Conservation (phyloP, 164 flowering plant species). For the Liquidambar formosana region DNA sequence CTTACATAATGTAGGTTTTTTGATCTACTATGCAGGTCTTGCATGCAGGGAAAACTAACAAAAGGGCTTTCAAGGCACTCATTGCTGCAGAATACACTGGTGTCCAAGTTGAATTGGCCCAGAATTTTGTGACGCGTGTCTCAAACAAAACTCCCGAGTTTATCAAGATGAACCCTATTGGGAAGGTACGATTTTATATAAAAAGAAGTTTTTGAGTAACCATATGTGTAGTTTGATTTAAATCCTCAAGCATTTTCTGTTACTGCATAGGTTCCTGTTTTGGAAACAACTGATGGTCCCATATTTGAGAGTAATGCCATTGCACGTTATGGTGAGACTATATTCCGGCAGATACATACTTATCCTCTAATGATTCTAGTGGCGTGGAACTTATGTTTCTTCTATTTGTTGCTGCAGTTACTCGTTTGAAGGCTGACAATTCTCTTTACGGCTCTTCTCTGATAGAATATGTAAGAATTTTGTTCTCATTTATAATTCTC, state of each 20-base stretch:
- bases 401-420: constrained; percentile 47
- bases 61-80: constrained; percentile 62
- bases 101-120: constrained; percentile 43
- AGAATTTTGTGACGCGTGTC: constrained; percentile 71
- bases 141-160: constrained; percentile 67
- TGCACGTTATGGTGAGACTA: constrained; percentile 65
- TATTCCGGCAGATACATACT: background rate
- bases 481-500: background rate
- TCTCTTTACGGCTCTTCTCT: constrained; percentile 62
- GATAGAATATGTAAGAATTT: constrained; percentile 64
- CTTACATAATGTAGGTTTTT: background rate
- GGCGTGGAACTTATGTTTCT: background rate
- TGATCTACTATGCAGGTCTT: constrained; percentile 37
- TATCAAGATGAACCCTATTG: constrained; percentile 77
- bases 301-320: constrained; percentile 83
- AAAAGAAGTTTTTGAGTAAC: background rate
- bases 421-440: constrained; percentile 58
- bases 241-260: constrained; percentile 1
- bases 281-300: constrained; percentile 80
- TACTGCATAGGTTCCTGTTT: constrained; percentile 58
- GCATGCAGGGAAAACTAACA: constrained; percentile 53
- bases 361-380: background rate
- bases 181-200: constrained; percentile 47
- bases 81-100: constrained; percentile 72
- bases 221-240: background rate